Percentiles rank a stretch among this genome's conserved stretches.
phyloP scores from a whole-genome alignment of 192 early-diverging fungal genomes.

The Coemansia sp. region DNA sequence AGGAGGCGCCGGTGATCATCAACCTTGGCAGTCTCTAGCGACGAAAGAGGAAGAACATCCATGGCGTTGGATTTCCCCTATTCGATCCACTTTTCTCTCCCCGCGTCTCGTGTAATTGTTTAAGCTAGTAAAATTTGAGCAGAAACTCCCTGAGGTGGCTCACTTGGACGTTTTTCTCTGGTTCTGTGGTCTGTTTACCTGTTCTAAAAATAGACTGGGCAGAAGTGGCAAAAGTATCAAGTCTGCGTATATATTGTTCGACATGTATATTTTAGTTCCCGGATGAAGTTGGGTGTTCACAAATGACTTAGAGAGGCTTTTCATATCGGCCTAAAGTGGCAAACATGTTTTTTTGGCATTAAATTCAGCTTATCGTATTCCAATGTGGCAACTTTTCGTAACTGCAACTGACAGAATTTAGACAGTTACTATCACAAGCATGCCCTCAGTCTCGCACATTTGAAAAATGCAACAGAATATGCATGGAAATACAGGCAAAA shows the following conservation, averaged over 20 bases:
- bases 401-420: background rate
- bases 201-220: conserved; percentile 7
- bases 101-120: background rate
- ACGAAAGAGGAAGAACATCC: background rate
- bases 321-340: too few relatives aligned
- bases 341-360: too few relatives aligned
- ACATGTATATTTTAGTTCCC: background rate
- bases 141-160: background rate
- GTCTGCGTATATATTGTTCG: background rate
- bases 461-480: too few relatives aligned
- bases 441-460: too few relatives aligned
- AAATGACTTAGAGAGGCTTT: background rate
- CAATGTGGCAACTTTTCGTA: background rate
- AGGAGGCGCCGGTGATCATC: conserved; percentile 35
- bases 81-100: background rate
- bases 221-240: background rate
- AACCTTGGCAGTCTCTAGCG: conserved; percentile 30
- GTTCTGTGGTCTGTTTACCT: background rate
- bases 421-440: background rate
- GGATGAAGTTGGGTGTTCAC: background rate
- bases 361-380: background rate
- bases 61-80: background rate
- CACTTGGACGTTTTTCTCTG: background rate
- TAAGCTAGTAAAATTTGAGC: too few relatives aligned
- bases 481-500: too few relatives aligned